Evolutionary conservation across 306 rosid genomes (phyloP), one percentile per base, ranked within the genome.

Genomic region (Echinosophora koreensis): DNA sequence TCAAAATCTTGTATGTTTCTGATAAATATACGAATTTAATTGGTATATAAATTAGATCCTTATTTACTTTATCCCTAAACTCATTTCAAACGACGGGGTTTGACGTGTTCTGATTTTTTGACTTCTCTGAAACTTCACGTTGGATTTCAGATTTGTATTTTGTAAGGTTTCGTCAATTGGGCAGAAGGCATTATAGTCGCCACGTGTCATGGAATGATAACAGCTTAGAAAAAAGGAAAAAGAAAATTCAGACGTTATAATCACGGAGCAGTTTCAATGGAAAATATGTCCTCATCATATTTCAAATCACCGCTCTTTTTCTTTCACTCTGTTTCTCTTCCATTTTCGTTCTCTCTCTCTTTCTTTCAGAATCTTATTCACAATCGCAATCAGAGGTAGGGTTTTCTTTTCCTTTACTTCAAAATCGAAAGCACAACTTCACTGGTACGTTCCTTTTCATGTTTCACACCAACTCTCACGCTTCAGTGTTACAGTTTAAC

Each of bases 381-480:
- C 69, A 65, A 44, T 44, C 14, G 2, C 50, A 10, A 2, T 8
- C 11, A 44, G 1, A 0, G 79, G 77, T 87, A 82, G 88, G 96
- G 87, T 90, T 95, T 92, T 80, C 91, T 80, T 82, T 73, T 78
- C 80, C 86, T 86, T 81, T 83, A 81, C 97, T 88, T 82, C 76
- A 27, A 89, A 87, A 67, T 76, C 85, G 39, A 22, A 56, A 69
- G 38, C 75, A 5, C 6, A 55, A 74, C 87, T 66, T 80, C 82
- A 32, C 80, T 38, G 93, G 96, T 92, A 88, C 79, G 89, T 82
- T 79, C 39, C 39, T 75, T 17, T 38, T 60, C 58, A 6, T 34
- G 16, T 11, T 32, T 42, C 47, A n/a, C 73, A 0, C 47, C 14
- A 63, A 41, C 0, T 64, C 50, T 32, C 9, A 37, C 39, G 68